Base-by-base conservation (phyloP, 2,329 filamentous ascomycete genomes). In the Colletotrichum viniferum region DNA sequence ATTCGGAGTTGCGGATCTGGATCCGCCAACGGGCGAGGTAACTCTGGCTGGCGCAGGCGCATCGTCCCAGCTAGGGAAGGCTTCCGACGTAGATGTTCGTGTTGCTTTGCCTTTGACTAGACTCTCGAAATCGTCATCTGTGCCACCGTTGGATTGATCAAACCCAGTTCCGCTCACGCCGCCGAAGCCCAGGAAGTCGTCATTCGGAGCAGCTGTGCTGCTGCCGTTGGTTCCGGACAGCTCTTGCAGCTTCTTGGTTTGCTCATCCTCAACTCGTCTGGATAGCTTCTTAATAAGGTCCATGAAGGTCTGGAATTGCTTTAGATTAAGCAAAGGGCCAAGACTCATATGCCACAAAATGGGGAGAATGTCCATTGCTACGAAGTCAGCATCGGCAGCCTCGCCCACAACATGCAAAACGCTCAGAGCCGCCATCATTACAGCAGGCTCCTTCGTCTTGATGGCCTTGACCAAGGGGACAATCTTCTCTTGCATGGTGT, bases 401-500 rank as follows among this genome's bases (percentile, higher is more conserved):
- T 91, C 91, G 10, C 96, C 96, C 32, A 99, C 93, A 64, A 98
- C 94, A 65, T 91, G 92, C 78, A 98, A 92, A 1, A 98, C 95
- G 71, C 93, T 93, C 38, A 98, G 88, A 1, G 96, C 94, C 7
- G 96, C 96, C 88, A 98, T 94, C 95, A 98, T 98, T 12, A 99
- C 97, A 9, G 96, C 96, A 0, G 97, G 97, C 83, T 99, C 97
- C 82, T 98, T 98, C 0, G 97, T 99, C 85, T 98, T 98, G 86
- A 99, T 98, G 3, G 90, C 96, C 81, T 95, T 96, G 76, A 99
- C 89, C 6, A 98, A 86, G 0, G 97, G 97, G 0, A 98, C 91
- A 38, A 99, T 94, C 86, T 98, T 98, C 82, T 99, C 97, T 83
- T 99, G 97, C 86, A 99, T 96, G 0, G 97, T 98, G 81, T 97